Conservation (phyloP, 768 basidiomycete genomes). For the Hericium rajendrae region DNA sequence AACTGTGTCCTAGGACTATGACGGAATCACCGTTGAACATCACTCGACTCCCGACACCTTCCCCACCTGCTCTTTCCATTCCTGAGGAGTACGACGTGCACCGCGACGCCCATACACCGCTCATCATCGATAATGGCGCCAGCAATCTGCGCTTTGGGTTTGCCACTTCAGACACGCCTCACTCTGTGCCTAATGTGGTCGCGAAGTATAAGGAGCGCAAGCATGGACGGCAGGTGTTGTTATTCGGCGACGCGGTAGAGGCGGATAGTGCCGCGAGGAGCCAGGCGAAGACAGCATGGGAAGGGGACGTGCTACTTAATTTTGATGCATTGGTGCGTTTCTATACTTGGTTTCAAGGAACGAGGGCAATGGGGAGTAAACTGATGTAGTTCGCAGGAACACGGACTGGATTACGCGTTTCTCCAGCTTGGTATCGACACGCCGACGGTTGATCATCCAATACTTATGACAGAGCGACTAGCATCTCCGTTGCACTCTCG, state of each 20-base stretch:
- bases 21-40: background rate
- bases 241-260: conserved; percentile 86
- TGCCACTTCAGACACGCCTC: conserved; percentile 48
- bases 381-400: conserved; percentile 51
- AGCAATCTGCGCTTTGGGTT: conserved; percentile 80
- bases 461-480: conserved; percentile 89
- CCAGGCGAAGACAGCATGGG: conserved; percentile 79
- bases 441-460: conserved; percentile 68
- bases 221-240: conserved; percentile 67
- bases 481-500: conserved; percentile 85
- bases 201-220: conserved; percentile 88
- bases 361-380: background rate
- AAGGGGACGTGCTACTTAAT: conserved; percentile 87
- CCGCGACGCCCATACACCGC: conserved; percentile 36
- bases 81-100: conserved; percentile 5
- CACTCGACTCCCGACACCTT: conserved; percentile 2
- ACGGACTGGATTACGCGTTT: conserved; percentile 88
- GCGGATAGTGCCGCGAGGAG: conserved; percentile 75
- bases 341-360: background rate
- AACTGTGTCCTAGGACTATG: background rate
- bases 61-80: conserved; percentile 4
- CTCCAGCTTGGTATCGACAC: conserved; percentile 78
- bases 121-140: conserved; percentile 87
- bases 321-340: conserved; percentile 83
- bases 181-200: conserved; percentile 57